Percentiles rank a stretch among this genome's conserved stretches.
phyloP scores from a whole-genome alignment of 164 flowering plant species.

The Paratinospora sagittata region DNA sequence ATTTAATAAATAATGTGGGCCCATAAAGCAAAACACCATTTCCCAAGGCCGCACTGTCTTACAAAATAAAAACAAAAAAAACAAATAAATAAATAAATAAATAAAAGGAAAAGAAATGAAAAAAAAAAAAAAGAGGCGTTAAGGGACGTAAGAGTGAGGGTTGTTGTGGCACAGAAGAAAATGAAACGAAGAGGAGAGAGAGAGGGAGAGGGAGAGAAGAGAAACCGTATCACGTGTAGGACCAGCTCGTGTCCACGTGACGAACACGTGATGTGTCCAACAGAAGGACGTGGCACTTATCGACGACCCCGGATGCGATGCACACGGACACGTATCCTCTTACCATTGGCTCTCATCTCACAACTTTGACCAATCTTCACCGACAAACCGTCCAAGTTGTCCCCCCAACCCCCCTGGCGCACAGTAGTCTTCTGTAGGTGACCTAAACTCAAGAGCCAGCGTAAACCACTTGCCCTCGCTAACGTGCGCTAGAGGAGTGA shows the following conservation, averaged over 20 bases:
- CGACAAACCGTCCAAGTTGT: background rate
- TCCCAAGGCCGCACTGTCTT: no score
- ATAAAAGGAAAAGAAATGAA: no score
- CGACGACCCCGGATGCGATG: no score
- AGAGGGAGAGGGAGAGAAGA: no score
- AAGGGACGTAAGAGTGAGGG: background rate
- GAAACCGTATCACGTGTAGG: constrained; percentile 3
- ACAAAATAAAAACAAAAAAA: no score
- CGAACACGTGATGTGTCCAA: background rate
- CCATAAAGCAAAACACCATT: no score
- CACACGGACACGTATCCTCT: background rate
- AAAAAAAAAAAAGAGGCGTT: no score
- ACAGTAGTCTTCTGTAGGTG: background rate
- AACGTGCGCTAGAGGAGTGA: background rate
- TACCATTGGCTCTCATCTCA: background rate
- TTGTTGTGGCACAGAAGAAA: background rate
- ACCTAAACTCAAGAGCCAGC: background rate
- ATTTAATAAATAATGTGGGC: no score
- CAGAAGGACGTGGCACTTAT: background rate
- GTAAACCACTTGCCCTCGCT: background rate
- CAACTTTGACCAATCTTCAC: background rate
- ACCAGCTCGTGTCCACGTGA: background rate
- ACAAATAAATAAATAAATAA: no score
- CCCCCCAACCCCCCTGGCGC: background rate
- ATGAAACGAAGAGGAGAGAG: background rate